Evolutionary conservation across 345 rosid species (phyloP), one percentile per base, ranked within the genome.

Genomic region (Eucalyptus regnans): DNA sequence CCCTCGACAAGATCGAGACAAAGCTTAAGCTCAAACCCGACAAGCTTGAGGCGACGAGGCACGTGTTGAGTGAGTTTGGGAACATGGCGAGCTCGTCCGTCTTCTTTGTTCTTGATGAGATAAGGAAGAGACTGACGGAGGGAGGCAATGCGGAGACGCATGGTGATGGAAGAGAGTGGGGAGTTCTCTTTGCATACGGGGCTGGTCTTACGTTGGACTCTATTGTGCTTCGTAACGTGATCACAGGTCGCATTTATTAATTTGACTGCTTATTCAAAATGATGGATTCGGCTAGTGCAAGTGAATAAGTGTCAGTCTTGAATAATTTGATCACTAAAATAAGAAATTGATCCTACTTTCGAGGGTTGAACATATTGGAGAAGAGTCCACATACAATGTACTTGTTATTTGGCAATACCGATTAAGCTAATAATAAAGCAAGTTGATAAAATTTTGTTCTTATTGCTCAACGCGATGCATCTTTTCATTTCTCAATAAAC

Each of bases 81-180:
- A 89, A 91, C 66, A 87, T 91, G 89, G 14, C 31, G n/a, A 46
- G 44, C 37, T 81, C 87, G 29, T 64, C 76, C 4, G 71, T 88
- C 58, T 87, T 91, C 7, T 87, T 89, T 66, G 87, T 58, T 6
- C 86, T 89, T 9, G 88, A 91, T 41, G 89, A 91, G 86, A 62
- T 88, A 31, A 89, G 90, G 43, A 89, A 29, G 43, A 56, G 44
- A 16, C 3, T 66, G 27, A 25, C 31, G 68, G 80, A 58, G 18
- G 25, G 12, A 64, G 37, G 71, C 37, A 50, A 80, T 25, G 43
- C 9, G 50, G 87, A 9, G 25, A 87, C 33, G 6, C 62, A 51
- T 4, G 86, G 88, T 13, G 85, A 31, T 41, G 90, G 86, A 51
- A 60, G 46, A 7, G 89, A 87, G 48, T 89, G 86, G 66, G 92